Evolutionary conservation across 805 yeast genomes (phyloP).

Genomic region (Pichia membranifaciens): DNA sequence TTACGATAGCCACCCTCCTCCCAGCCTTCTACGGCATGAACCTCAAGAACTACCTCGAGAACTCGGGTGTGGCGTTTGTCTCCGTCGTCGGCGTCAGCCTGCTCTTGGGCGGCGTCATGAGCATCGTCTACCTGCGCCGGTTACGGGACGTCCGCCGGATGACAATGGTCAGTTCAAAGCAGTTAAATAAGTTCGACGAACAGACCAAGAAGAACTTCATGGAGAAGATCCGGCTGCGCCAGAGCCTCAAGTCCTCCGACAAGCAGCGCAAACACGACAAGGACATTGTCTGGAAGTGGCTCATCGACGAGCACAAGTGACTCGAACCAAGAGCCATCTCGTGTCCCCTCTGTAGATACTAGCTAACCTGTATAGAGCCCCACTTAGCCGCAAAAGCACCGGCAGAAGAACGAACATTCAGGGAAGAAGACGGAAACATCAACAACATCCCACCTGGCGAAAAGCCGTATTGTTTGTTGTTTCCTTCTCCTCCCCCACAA

Average conservation of each 20-base stretch:
- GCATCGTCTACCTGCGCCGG: constrained; percentile 50
- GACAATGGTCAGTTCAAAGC: constrained; percentile 47
- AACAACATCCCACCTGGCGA: no score
- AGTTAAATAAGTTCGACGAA: constrained; percentile 25
- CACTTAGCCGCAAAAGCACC: no score
- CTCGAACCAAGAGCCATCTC: no score
- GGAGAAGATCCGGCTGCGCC: constrained; percentile 10
- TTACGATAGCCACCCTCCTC: constrained; percentile 74
- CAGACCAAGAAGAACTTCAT: constrained; percentile 16
- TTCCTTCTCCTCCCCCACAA: no score
- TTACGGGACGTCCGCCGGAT: constrained; percentile 58
- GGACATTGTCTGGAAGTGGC: constrained; percentile 53
- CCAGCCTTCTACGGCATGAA: constrained; percentile 93
- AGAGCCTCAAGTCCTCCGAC: background rate
- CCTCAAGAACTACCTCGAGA: constrained; percentile 70
- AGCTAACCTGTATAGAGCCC: no score
- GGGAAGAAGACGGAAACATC: no score
- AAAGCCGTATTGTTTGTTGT: no score
- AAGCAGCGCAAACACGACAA: constrained; percentile 24
- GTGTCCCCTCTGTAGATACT: no score
- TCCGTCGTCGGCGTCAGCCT: constrained; percentile 48
- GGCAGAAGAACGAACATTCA: no score
- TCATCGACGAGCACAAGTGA: constrained; percentile 37
- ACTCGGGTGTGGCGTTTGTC: constrained; percentile 57
- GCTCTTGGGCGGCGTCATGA: constrained; percentile 48